A percentile compares a stretch with the other conserved stretches of the same genome.
Conservation (phyloP, 225 moss, liverwort and hornwort species). For the Polytrichum formosum region DNA sequence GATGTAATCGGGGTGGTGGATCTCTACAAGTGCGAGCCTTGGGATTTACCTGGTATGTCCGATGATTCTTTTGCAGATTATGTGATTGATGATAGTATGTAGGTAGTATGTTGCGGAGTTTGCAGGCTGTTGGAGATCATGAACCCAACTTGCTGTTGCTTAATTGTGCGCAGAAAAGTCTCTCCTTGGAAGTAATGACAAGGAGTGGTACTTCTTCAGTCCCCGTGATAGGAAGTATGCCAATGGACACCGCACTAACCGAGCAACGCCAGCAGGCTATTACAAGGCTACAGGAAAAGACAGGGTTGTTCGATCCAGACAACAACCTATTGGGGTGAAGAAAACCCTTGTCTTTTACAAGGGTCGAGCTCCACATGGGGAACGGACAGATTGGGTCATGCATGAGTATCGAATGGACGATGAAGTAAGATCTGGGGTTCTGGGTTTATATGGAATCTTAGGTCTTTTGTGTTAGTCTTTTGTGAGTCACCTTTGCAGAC, state of each 20-base stretch:
- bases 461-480: neutral
- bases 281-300: conserved; percentile 68
- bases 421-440: conserved; percentile 15
- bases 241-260: conserved; percentile 49
- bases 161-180: conserved; percentile 31
- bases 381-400: conserved; percentile 58
- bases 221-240: conserved; percentile 63
- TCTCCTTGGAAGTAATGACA: conserved; percentile 22
- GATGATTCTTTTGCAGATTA: no score
- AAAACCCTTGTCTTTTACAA: conserved; percentile 52
- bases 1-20: conserved; percentile 45
- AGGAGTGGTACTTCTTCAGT: conserved; percentile 62
- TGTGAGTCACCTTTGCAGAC: neutral
- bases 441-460: conserved; percentile 18
- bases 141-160: neutral
- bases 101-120: neutral
- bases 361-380: conserved; percentile 53
- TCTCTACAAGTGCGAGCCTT: conserved; percentile 62
- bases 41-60: conserved; percentile 53
- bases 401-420: conserved; percentile 57
- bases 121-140: neutral
- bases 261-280: conserved; percentile 52
- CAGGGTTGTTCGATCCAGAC: conserved; percentile 29
- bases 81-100: neutral
- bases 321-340: conserved; percentile 38